Conservation (phyloP, 805 yeast genomes). For the Nakazawaea molendinolei region DNA sequence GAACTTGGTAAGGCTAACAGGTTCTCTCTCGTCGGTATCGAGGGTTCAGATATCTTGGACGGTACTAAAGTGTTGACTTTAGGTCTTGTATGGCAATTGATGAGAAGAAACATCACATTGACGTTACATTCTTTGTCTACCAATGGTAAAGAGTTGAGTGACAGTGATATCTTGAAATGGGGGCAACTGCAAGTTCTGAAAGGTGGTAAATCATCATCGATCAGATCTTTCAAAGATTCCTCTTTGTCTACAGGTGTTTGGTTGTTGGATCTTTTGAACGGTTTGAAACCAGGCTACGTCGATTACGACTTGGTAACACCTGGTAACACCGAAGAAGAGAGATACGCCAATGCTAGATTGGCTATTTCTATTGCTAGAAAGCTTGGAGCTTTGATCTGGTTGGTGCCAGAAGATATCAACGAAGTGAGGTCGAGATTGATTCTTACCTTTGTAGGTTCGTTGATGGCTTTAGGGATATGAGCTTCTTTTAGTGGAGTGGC, state of each 20-base stretch:
- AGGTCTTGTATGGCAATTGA: conserved; percentile 96
- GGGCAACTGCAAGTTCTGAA: conserved; percentile 80
- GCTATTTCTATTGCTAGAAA: conserved; percentile 98
- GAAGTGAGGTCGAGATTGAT: conserved; percentile 94
- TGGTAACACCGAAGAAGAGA: conserved; percentile 77
- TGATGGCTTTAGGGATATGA: conserved; percentile 57
- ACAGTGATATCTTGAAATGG: conserved; percentile 87
- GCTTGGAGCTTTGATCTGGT: conserved; percentile 95
- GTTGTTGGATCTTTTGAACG: conserved; percentile 84
- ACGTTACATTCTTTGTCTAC: conserved; percentile 70
- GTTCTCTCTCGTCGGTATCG: conserved; percentile 94
- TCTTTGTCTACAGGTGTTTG: conserved; percentile 72
- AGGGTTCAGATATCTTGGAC: conserved; percentile 95
- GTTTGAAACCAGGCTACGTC: conserved; percentile 95
- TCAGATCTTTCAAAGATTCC: conserved; percentile 83
- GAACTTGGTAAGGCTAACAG: conserved; percentile 89
- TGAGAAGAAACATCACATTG: conserved; percentile 90
- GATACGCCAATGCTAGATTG: conserved; percentile 88
- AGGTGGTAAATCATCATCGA: conserved; percentile 70
- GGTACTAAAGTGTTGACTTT: conserved; percentile 84
- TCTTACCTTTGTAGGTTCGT: conserved; percentile 89
- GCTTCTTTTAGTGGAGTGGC: conserved; percentile 4
- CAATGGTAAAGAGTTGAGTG: conserved; percentile 72
- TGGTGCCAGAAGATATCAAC: conserved; percentile 98
- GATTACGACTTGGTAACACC: conserved; percentile 87